These are phyloP conservation scores for Zygotorulaspora chibaensis DNA, from an alignment of 805 yeast species.

Conservation along the genomic window DNA sequence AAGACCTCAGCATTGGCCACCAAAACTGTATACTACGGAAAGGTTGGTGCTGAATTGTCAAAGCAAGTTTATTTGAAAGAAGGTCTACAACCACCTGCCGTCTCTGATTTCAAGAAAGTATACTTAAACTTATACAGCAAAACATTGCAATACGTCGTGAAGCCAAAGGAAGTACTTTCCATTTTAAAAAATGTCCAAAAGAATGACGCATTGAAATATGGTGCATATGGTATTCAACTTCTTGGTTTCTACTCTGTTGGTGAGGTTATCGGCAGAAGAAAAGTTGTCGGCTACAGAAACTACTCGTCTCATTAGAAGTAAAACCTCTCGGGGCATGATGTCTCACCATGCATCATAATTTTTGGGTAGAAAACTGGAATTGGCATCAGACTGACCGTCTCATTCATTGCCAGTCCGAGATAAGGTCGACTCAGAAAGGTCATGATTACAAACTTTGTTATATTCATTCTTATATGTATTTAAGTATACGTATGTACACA, in stretches of 20 bases:
- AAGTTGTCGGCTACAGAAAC: slow-evolving; percentile 75
- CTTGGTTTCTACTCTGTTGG: slow-evolving; percentile 91
- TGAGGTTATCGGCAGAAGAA: slow-evolving; percentile 95
- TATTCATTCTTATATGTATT: slow-evolving; percentile 14
- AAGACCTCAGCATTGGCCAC: slow-evolving; percentile 37
- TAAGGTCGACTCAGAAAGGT: slow-evolving; percentile 2
- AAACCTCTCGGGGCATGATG: background rate
- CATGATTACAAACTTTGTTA: slow-evolving; percentile 10
- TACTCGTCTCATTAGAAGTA: slow-evolving; percentile 9
- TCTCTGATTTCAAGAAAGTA: slow-evolving; percentile 69
- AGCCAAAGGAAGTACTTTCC: slow-evolving; percentile 57
- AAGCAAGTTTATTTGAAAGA: slow-evolving; percentile 79
- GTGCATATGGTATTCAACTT: slow-evolving; percentile 75
- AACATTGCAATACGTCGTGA: slow-evolving; percentile 42
- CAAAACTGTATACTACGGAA: slow-evolving; percentile 73
- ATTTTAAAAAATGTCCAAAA: slow-evolving; percentile 47
- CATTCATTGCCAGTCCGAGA: background rate
- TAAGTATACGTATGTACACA: slow-evolving; percentile 11
- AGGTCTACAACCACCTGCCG: slow-evolving; percentile 86
- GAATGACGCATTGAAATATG: slow-evolving; percentile 58
- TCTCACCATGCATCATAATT: slow-evolving; percentile 1
- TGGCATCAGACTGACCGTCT: background rate
- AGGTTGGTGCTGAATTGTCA: slow-evolving; percentile 49
- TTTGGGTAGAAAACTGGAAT: slow-evolving; percentile 1
- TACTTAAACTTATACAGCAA: slow-evolving; percentile 53